Conservation (phyloP, 2,329 filamentous ascomycete genomes). For the Ustilaginoidea virens region DNA sequence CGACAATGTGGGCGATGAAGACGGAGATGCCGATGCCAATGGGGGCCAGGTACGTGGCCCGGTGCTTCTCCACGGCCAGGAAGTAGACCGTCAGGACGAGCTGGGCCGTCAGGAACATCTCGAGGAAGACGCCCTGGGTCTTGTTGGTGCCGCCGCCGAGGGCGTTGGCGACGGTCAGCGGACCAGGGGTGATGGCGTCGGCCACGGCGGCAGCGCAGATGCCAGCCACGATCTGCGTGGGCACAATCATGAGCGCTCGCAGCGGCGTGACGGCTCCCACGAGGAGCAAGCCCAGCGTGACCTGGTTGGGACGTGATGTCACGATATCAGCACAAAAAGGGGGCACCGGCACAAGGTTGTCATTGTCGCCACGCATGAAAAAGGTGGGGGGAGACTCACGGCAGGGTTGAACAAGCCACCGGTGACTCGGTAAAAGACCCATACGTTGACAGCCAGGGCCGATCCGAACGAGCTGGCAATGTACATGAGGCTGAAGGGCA, state of each 20-base stretch:
- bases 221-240: conserved; percentile 40
- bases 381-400: too few species aligned
- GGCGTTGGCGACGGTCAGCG: conserved; percentile 37
- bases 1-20: conserved; percentile 40
- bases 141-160: conserved; percentile 34
- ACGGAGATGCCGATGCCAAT: conserved; percentile 57
- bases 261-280: conserved; percentile 38
- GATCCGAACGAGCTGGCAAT: conserved; percentile 34
- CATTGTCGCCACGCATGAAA: too few species aligned
- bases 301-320: conserved; percentile 12
- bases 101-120: conserved; percentile 49
- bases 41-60: conserved; percentile 54
- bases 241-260: conserved; percentile 34
- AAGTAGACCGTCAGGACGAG: conserved; percentile 52
- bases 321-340: neutral
- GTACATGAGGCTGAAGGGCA: conserved; percentile 26
- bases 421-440: conserved; percentile 36
- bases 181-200: conserved; percentile 40
- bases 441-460: conserved; percentile 34
- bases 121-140: conserved; percentile 47
- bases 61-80: conserved; percentile 59
- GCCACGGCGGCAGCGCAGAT: conserved; percentile 44
- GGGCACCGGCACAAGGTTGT: too few species aligned
- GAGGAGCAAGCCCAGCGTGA: conserved; percentile 44
- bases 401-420: conserved; percentile 35